Evolutionary conservation across 192 early-diverging fungal species (phyloP), one percentile per base, ranked within the genome.

Genomic region (Podila epicladia): DNA sequence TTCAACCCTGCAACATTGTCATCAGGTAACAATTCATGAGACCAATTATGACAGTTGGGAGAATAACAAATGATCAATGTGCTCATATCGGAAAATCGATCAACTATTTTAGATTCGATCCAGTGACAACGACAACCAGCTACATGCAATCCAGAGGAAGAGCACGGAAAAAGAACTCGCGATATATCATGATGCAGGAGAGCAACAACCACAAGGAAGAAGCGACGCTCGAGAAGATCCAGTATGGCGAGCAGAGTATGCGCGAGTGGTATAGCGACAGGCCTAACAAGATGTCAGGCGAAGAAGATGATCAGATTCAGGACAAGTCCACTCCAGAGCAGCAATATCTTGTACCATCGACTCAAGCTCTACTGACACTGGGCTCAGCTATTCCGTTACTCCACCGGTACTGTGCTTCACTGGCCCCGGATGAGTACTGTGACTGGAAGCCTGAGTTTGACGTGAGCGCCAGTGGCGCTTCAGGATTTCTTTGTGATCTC

Each of bases 141-240:
- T 90, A 95, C 62, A 97, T 98, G 9, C 97, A 97, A 77, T 95
- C 94, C n/a, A 90, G 95, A 32, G 96, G 95, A 17, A 87, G 97
- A 19, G 96, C 95, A 5, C 88, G 95, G 12, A 89, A 91, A 64
- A 79, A 80, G 19, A 82, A 91, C 60, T 94, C 94, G 24, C 86
- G 88, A 38, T 98, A 92, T 64, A 88, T 96, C 26, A 82, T 96
- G 19, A 87, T 98, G 87, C 89, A 91, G 22, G 80, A 92, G 63
- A 53, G 69, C 13, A 74, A 78, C 19, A 86, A 94, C 51, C 31
- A 57, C 2, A 69, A 37, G 13, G 83, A 91, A 37, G 71, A 69
- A 1, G 69, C 64, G 0, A 65, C 82, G 13, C 62, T 91, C 4
- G 62, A 67, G 12, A 72, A 87, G 58, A 78, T 89, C 19, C 62